Evolutionary conservation across 306 rosid species (phyloP).

Genomic region (Canavalia gladiata): DNA sequence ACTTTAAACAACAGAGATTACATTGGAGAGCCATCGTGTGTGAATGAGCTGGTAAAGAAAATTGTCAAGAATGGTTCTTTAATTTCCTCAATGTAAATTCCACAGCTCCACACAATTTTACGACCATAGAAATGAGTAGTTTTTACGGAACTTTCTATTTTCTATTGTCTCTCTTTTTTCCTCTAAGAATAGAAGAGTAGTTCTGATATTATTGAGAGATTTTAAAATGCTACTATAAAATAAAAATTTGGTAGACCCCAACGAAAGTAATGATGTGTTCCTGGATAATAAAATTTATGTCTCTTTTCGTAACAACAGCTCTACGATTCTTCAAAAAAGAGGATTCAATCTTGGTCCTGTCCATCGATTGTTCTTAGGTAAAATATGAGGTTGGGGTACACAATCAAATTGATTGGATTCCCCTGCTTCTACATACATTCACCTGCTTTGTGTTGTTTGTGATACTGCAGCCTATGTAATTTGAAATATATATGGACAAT

Average conservation of each 20-base stretch:
- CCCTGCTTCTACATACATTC: neutral
- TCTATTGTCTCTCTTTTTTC: neutral
- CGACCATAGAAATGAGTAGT: neutral
- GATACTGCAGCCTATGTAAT: neutral
- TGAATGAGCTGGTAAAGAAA: too few relatives aligned
- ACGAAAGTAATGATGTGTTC: slow-evolving; percentile 9
- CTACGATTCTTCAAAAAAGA: neutral
- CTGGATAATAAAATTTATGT: slow-evolving; percentile 24
- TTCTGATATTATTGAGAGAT: neutral
- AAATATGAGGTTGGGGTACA: neutral
- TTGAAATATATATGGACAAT: neutral
- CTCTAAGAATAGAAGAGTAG: neutral
- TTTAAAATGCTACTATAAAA: neutral
- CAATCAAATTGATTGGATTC: slow-evolving; percentile 1
- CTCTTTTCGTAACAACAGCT: slow-evolving; percentile 11
- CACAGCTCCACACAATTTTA: neutral
- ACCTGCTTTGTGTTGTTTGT: neutral
- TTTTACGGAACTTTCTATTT: neutral
- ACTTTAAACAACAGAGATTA: too few relatives aligned
- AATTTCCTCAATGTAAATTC: neutral
- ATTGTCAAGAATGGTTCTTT: neutral
- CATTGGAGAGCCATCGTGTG: too few relatives aligned
- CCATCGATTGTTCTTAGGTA: slow-evolving; percentile 2
- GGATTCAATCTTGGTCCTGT: neutral
- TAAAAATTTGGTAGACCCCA: slow-evolving; percentile 11